A percentile compares a stretch with the other conserved stretches of the same genome.
Conservation (phyloP, 2,329 filamentous ascomycete genomes). For the Beauveria rudraprayagi region DNA sequence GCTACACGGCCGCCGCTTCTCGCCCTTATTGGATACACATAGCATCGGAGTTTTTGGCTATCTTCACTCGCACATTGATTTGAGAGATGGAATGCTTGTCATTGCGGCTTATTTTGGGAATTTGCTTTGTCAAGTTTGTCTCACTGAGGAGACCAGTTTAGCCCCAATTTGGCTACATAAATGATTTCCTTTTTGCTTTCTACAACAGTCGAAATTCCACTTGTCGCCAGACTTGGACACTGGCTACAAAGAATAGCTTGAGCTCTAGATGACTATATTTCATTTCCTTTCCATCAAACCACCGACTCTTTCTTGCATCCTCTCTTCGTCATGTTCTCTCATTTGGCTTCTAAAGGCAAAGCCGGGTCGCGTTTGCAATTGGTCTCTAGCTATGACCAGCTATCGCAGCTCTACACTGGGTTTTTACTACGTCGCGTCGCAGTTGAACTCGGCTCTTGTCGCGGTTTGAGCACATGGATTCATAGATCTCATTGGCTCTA, state of each 20-base stretch:
- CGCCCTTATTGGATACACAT: conserved; percentile 2
- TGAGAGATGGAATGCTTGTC: neutral
- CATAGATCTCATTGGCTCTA: conserved; percentile 21
- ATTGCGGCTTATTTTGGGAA: neutral
- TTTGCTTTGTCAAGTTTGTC: neutral
- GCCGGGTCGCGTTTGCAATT: no score
- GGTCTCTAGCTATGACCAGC: no score
- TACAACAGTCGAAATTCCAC: neutral
- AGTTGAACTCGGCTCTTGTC: no score
- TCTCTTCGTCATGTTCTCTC: neutral
- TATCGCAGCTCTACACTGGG: no score
- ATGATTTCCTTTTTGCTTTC: conserved; percentile 6
- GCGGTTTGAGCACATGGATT: no score
- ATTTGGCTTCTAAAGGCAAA: neutral
- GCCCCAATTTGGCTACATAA: conserved; percentile 1
- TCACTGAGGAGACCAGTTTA: neutral
- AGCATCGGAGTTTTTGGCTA: conserved; percentile 4
- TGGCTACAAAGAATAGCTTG: neutral
- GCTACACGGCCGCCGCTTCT: neutral
- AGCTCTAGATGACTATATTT: neutral
- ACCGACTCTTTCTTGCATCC: neutral
- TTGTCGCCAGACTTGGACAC: neutral
- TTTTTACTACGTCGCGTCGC: no score
- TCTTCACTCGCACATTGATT: neutral
- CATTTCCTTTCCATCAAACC: neutral